A percentile compares a stretch with the other conserved stretches of the same genome.
phyloP scores from a whole-genome alignment of 1,139 yeast species.

The Lodderomyces theae region DNA sequence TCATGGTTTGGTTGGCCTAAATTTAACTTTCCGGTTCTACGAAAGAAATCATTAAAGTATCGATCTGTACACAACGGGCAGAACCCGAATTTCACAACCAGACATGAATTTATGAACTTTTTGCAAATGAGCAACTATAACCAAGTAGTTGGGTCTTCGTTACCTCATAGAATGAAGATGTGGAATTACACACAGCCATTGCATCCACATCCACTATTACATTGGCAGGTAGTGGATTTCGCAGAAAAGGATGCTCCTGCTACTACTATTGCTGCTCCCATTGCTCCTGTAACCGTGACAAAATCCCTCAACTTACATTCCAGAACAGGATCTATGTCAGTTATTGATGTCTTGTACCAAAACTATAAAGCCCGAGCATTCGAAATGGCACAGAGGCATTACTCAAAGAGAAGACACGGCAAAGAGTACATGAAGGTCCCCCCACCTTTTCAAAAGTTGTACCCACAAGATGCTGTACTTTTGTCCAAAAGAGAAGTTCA shows the following conservation, averaged over 20 bases:
- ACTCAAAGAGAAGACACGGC: conserved; percentile 13
- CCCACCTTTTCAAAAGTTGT: conserved; percentile 29
- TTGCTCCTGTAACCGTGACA: too few species aligned
- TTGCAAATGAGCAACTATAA: conserved; percentile 24
- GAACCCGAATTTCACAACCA: conserved; percentile 26
- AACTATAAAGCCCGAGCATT: conserved; percentile 32
- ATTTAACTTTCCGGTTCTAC: conserved; percentile 36
- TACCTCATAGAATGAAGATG: conserved; percentile 30
- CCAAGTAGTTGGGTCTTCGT: conserved; percentile 23
- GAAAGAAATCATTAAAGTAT: conserved; percentile 35
- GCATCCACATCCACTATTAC: conserved; percentile 21
- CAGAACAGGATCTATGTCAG: conserved; percentile 8
- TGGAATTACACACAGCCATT: conserved; percentile 23
- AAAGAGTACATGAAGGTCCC: conserved; percentile 16
- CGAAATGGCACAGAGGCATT: conserved; percentile 8
- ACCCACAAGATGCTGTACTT: conserved; percentile 29
- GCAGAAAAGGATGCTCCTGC: neutral
- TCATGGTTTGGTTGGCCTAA: conserved; percentile 9
- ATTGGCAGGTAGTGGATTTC: conserved; percentile 4
- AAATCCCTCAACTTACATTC: conserved; percentile 5
- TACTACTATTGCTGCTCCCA: too few species aligned
- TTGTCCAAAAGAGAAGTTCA: conserved; percentile 26
- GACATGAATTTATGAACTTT: conserved; percentile 27
- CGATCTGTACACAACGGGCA: conserved; percentile 16
- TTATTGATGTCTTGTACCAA: conserved; percentile 22